These are phyloP conservation scores for Hansenula lynferdii DNA, from an alignment of 1,139 yeast species.

Conservation along the genomic window DNA sequence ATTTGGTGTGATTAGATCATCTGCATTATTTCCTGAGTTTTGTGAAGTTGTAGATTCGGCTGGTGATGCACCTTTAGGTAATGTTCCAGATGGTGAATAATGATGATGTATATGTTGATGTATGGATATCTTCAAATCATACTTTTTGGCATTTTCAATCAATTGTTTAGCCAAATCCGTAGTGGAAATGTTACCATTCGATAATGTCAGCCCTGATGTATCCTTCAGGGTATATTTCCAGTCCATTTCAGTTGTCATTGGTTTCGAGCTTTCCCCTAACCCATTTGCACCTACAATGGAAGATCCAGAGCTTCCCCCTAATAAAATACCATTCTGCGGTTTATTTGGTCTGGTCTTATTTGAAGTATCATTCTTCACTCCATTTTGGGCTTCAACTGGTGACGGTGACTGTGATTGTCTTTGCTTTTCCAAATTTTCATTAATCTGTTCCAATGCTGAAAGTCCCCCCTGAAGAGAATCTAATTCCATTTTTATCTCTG, in stretches of 20 bases:
- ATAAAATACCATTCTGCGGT: too few species aligned
- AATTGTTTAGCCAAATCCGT: constrained; percentile 52
- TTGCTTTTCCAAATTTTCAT: constrained; percentile 20
- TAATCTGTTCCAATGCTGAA: constrained; percentile 22
- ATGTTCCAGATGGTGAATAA: constrained; percentile 26
- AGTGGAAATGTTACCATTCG: constrained; percentile 45
- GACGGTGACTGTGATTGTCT: background rate
- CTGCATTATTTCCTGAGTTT: constrained; percentile 23
- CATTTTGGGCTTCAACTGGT: too few species aligned
- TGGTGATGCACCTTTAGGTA: constrained; percentile 16
- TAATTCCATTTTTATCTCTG: constrained; percentile 30
- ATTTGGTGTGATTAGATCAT: constrained; percentile 47
- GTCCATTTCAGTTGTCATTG: constrained; percentile 28
- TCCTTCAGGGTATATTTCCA: constrained; percentile 36
- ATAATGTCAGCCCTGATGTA: constrained; percentile 28
- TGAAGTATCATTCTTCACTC: too few species aligned
- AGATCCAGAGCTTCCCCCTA: too few species aligned
- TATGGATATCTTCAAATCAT: constrained; percentile 59
- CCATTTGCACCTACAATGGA: constrained; percentile 4
- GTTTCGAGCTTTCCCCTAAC: constrained; percentile 12
- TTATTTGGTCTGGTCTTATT: too few species aligned
- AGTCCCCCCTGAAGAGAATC: constrained; percentile 27
- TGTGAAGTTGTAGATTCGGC: constrained; percentile 19
- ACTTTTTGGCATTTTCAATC: constrained; percentile 55
- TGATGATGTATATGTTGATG: constrained; percentile 71